phyloP scores from a whole-genome alignment of 352 stramenopile genomes.

The Pythium oligandrum region DNA sequence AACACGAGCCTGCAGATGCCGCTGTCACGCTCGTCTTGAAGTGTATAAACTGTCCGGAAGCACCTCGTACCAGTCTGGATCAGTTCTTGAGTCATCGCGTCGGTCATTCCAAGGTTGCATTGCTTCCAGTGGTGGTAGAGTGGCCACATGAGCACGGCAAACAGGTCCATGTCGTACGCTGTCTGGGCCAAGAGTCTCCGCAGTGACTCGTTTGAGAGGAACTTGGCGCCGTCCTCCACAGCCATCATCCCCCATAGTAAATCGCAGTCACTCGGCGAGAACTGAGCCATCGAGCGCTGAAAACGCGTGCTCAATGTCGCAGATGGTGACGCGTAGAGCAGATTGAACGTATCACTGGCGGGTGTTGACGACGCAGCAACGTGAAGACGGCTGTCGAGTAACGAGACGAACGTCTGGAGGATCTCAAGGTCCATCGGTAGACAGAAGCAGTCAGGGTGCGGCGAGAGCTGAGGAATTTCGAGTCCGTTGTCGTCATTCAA shows the following conservation, averaged over 20 bases:
- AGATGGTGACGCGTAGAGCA: slow-evolving; percentile 35
- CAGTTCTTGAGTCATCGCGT: slow-evolving; percentile 7
- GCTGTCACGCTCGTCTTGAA: slow-evolving; percentile 32
- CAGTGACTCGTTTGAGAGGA: slow-evolving; percentile 42
- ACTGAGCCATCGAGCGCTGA: slow-evolving; percentile 25
- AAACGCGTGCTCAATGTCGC: slow-evolving; percentile 2
- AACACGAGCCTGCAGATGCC: slow-evolving; percentile 16
- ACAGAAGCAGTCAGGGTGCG: slow-evolving; percentile 79
- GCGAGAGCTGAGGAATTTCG: slow-evolving; percentile 69
- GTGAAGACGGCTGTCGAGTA: slow-evolving; percentile 8
- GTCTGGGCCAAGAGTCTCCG: slow-evolving; percentile 54
- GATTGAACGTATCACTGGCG: slow-evolving; percentile 69
- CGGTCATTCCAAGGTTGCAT: neutral
- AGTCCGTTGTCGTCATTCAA: slow-evolving; percentile 28
- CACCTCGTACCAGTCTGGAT: slow-evolving; percentile 32
- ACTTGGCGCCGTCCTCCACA: slow-evolving; percentile 40
- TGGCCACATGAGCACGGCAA: slow-evolving; percentile 55
- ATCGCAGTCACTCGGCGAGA: slow-evolving; percentile 72
- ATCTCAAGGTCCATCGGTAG: slow-evolving; percentile 76
- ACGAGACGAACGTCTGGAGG: slow-evolving; percentile 36
- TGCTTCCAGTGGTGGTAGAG: slow-evolving; percentile 30
- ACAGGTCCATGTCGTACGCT: slow-evolving; percentile 75
- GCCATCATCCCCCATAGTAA: slow-evolving; percentile 70
- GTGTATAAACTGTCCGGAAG: slow-evolving; percentile 46
- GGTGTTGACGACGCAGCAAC: slow-evolving; percentile 20